phyloP scores from a whole-genome alignment of 2,329 filamentous ascomycete genomes.

The Akanthomyces uredinophilus region DNA sequence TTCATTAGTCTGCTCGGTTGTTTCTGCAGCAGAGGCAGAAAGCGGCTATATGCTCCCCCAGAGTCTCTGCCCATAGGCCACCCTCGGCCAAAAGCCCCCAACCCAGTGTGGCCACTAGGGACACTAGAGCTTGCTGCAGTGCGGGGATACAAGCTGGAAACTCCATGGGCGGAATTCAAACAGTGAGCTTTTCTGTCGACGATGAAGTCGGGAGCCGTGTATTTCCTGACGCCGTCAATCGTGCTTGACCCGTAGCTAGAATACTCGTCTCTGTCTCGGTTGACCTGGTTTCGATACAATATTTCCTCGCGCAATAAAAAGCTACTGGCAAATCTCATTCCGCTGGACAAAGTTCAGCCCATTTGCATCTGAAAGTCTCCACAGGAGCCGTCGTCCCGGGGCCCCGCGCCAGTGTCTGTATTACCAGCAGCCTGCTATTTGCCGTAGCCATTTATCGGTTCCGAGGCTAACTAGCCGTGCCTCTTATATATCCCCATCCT shows the following conservation, averaged over 20 bases:
- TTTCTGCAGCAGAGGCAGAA: neutral
- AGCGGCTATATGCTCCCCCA: conserved; percentile 9
- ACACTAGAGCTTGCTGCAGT: neutral
- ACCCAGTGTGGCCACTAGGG: neutral
- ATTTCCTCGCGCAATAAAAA: too few species aligned
- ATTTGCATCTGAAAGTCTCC: conserved; percentile 12
- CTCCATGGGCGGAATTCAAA: neutral
- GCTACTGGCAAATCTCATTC: neutral
- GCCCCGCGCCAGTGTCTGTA: neutral
- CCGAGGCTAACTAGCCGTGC: conserved; percentile 8
- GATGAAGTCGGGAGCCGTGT: neutral
- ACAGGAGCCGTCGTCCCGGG: conserved; percentile 4
- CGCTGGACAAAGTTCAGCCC: neutral
- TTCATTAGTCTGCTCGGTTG: neutral
- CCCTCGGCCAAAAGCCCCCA: conserved; percentile 6
- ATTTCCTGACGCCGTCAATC: neutral
- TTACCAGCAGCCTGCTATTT: neutral
- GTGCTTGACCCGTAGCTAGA: too few species aligned
- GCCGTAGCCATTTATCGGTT: neutral
- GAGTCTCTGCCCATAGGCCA: neutral
- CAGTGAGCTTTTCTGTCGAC: neutral
- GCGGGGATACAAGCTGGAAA: neutral
- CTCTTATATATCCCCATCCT: conserved; percentile 12
- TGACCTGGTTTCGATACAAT: too few species aligned
- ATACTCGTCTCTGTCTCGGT: too few species aligned